Evolutionary conservation across 2,329 filamentous ascomycete genomes (phyloP).

Genomic region (Xylariales sp.): DNA sequence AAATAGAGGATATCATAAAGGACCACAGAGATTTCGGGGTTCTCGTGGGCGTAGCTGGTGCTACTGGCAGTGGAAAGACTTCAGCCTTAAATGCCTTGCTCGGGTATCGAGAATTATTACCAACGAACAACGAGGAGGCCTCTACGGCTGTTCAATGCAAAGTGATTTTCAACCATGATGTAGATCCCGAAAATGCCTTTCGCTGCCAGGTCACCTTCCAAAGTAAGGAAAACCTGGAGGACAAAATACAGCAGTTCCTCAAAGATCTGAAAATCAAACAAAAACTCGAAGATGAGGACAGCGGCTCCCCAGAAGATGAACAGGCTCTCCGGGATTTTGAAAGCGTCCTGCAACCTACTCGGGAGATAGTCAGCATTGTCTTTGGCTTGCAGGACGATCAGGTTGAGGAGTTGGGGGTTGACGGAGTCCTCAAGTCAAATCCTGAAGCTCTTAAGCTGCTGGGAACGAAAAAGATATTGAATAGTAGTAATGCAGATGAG

Average conservation of each 20-base stretch:
- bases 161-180: slow-evolving; percentile 45
- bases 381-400: slow-evolving; percentile 38
- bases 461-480: slow-evolving; percentile 29
- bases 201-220: slow-evolving; percentile 44
- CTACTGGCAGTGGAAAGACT: slow-evolving; percentile 48
- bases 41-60: slow-evolving; percentile 43
- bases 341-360: slow-evolving; percentile 5
- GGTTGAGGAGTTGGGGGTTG: slow-evolving; percentile 20
- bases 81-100: slow-evolving; percentile 44
- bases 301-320: slow-evolving; percentile 26
- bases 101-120: slow-evolving; percentile 44
- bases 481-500: background rate
- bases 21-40: slow-evolving; percentile 35
- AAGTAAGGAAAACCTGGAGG: slow-evolving; percentile 23
- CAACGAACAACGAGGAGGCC: slow-evolving; percentile 47
- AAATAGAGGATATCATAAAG: slow-evolving; percentile 16
- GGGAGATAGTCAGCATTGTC: slow-evolving; percentile 43
- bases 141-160: slow-evolving; percentile 47
- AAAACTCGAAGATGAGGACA: background rate
- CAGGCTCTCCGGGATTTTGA: slow-evolving; percentile 33
- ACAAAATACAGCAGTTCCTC: slow-evolving; percentile 38
- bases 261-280: slow-evolving; percentile 16
- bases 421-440: slow-evolving; percentile 36
- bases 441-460: slow-evolving; percentile 15
- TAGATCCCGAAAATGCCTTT: slow-evolving; percentile 32